Evolutionary conservation across 805 yeast species (phyloP).

Genomic region (Suhomyces kilbournensis): DNA sequence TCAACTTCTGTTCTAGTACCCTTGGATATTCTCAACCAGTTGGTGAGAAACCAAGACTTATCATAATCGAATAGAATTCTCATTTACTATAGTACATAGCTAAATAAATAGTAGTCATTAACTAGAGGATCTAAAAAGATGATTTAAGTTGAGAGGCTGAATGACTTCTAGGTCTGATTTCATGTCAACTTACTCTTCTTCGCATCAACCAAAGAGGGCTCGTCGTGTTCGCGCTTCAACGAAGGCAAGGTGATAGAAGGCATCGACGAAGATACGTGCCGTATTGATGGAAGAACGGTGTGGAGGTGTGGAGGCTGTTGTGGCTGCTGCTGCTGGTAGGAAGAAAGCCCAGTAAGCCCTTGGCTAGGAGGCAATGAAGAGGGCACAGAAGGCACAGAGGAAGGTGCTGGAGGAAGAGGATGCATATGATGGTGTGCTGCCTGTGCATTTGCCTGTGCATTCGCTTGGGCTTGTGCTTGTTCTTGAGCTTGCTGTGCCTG

Average conservation of each 20-base stretch:
- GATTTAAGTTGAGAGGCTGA: no score
- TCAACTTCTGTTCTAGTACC: no score
- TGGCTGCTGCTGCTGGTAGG: conserved; percentile 1
- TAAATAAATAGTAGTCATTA: no score
- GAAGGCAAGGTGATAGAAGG: conserved; percentile 16
- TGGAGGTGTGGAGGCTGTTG: conserved; percentile 6
- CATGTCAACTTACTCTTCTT: conserved; percentile 8
- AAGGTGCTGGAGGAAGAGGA: conserved; percentile 2
- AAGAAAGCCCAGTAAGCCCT: neutral
- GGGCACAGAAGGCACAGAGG: conserved; percentile 3
- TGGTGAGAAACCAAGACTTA: no score
- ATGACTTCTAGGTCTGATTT: no score
- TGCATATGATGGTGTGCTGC: neutral
- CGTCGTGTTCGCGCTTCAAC: conserved; percentile 23
- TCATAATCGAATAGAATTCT: no score
- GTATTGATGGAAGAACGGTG: conserved; percentile 7
- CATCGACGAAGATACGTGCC: conserved; percentile 5
- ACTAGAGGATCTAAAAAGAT: no score
- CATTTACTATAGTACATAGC: no score
- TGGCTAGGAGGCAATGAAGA: neutral
- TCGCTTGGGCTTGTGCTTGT: neutral
- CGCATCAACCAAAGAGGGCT: conserved; percentile 5
- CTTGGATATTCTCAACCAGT: no score
- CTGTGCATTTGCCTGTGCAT: neutral
- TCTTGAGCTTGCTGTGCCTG: neutral